phyloP scores from a whole-genome alignment of 192 early-diverging fungal genomes.

The Dissophora ornata region DNA sequence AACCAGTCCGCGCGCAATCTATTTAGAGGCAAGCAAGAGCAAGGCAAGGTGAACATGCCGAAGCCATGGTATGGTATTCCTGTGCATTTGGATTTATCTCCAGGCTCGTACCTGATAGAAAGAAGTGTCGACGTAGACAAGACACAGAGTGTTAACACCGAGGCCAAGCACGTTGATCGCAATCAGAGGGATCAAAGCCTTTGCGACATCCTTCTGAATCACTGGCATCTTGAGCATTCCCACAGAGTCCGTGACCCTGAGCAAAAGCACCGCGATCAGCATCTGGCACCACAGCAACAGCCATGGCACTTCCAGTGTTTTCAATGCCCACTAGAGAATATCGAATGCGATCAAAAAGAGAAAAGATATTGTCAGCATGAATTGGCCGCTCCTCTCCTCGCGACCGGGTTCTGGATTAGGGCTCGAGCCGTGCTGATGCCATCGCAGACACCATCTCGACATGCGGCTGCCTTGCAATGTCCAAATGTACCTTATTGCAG shows the following conservation, averaged over 20 bases:
- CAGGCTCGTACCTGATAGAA: conserved; percentile 75
- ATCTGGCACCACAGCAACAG: conserved; percentile 68
- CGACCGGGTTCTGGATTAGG: too few relatives aligned
- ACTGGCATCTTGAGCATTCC: conserved; percentile 56
- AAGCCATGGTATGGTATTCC: too few relatives aligned
- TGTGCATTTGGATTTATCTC: too few relatives aligned
- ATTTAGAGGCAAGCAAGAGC: neutral
- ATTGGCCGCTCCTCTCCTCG: too few relatives aligned
- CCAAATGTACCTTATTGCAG: conserved; percentile 56
- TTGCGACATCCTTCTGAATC: conserved; percentile 48
- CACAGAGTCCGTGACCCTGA: conserved; percentile 34
- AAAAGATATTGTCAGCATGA: neutral
- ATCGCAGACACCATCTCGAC: too few relatives aligned
- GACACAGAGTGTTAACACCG: conserved; percentile 66
- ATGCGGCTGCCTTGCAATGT: too few relatives aligned
- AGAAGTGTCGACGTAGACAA: conserved; percentile 67
- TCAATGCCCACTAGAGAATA: conserved; percentile 59
- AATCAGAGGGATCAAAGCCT: conserved; percentile 56
- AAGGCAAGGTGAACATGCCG: too few relatives aligned
- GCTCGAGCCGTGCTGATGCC: too few relatives aligned
- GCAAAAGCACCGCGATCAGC: conserved; percentile 60
- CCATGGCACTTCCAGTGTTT: conserved; percentile 59
- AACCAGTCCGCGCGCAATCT: conserved; percentile 68
- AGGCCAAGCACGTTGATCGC: conserved; percentile 69
- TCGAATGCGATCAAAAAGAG: neutral